Evolutionary conservation across 148 eudicot species (phyloP).

Genomic region (Nyssa sinensis): DNA sequence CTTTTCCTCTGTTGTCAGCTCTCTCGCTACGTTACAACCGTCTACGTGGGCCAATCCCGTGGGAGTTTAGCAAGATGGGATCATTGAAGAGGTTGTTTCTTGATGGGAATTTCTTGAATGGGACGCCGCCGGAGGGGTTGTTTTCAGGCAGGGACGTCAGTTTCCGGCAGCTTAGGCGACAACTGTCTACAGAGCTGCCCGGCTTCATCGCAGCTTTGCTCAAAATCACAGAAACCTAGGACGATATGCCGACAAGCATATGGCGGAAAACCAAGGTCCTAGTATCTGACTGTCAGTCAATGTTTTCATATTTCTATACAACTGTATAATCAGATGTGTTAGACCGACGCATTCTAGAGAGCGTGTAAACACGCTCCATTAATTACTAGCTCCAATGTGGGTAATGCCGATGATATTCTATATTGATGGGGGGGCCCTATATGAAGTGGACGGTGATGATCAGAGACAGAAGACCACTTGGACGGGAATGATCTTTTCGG

Average conservation of each 20-base stretch:
- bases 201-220: conserved; percentile 50
- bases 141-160: conserved; percentile 38
- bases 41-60: conserved; percentile 63
- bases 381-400: too few species aligned
- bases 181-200: conserved; percentile 70
- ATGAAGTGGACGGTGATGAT: too few species aligned
- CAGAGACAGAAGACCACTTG: too few species aligned
- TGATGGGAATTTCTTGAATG: conserved; percentile 74
- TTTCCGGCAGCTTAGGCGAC: conserved; percentile 81
- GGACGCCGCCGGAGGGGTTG: conserved; percentile 59
- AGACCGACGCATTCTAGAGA: too few species aligned
- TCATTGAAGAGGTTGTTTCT: conserved; percentile 49
- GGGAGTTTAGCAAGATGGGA: conserved; percentile 40
- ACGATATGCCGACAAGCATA: conserved; percentile 63
- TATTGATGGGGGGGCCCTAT: too few species aligned
- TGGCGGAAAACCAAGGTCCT: conserved; percentile 43
- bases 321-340: too few species aligned
- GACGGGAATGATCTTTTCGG: too few species aligned
- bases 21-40: conserved; percentile 60
- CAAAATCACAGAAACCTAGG: conserved; percentile 63
- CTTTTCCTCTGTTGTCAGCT: conserved; percentile 51
- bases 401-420: too few species aligned
- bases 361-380: too few species aligned
- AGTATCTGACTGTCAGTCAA: conserved; percentile 32
- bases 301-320: too few species aligned